phyloP scores from a whole-genome alignment of 2,329 filamentous ascomycete genomes.

The Scytalidium sp. region DNA sequence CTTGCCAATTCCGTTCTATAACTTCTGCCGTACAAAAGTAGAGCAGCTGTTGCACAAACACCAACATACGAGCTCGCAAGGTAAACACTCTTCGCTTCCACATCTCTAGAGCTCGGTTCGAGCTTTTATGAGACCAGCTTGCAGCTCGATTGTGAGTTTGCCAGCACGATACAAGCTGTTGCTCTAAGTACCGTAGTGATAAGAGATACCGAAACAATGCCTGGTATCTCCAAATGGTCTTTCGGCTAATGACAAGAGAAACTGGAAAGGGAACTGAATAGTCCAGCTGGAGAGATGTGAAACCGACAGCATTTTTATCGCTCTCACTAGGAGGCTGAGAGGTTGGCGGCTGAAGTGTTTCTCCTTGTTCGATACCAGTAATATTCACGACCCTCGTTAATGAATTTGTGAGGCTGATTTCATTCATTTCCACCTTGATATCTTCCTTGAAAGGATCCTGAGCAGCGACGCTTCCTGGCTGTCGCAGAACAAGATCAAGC shows the following conservation, averaged over 20 bases:
- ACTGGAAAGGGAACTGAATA: conserved; percentile 94
- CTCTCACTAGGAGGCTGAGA: conserved; percentile 66
- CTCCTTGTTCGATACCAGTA: conserved; percentile 89
- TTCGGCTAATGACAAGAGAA: conserved; percentile 90
- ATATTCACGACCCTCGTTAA: conserved; percentile 96
- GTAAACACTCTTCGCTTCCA: conserved; percentile 96
- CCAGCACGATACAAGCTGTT: conserved; percentile 83
- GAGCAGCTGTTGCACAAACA: conserved; percentile 93
- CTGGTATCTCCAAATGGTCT: conserved; percentile 96
- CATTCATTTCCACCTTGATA: conserved; percentile 96
- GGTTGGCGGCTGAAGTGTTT: conserved; percentile 71
- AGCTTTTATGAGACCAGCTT: conserved; percentile 80
- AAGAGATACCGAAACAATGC: conserved; percentile 92
- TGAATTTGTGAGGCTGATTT: conserved; percentile 87
- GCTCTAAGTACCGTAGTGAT: conserved; percentile 85
- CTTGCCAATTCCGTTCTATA: conserved; percentile 96
- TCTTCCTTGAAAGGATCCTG: conserved; percentile 98
- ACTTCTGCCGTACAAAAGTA: conserved; percentile 98
- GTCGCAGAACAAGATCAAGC: conserved; percentile 93
- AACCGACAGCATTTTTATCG: conserved; percentile 84
- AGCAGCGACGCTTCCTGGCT: conserved; percentile 89
- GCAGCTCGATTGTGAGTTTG: conserved; percentile 79
- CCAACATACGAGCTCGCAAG: conserved; percentile 86
- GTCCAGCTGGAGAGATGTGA: conserved; percentile 90
- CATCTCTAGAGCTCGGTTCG: conserved; percentile 70